Conservation (phyloP, 2,329 filamentous ascomycete genomes). For the Microsporum canis region DNA sequence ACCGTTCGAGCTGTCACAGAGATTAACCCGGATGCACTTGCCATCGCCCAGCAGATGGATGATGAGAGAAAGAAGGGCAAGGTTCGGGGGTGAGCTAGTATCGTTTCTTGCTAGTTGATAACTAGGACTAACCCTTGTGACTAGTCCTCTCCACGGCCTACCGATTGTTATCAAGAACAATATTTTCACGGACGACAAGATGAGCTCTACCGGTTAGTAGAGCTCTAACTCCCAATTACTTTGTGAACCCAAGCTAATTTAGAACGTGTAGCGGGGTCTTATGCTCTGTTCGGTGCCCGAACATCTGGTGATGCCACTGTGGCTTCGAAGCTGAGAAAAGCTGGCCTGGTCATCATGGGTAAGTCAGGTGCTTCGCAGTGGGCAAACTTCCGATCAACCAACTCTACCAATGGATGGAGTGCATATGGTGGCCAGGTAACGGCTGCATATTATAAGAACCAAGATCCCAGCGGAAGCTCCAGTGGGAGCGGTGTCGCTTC, state of each 20-base stretch:
- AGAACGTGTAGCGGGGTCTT: constrained; percentile 44
- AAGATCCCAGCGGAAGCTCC: constrained; percentile 52
- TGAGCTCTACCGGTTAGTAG: constrained; percentile 47
- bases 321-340: constrained; percentile 47
- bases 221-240: constrained; percentile 43
- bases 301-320: constrained; percentile 48
- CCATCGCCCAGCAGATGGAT: constrained; percentile 49
- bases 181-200: constrained; percentile 51
- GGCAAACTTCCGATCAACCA: constrained; percentile 50
- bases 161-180: constrained; percentile 62
- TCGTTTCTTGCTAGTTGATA: neutral
- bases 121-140: constrained; percentile 15
- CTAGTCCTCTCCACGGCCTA: constrained; percentile 54
- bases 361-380: constrained; percentile 56
- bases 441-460: constrained; percentile 49
- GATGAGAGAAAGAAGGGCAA: constrained; percentile 43
- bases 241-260: neutral
- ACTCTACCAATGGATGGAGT: constrained; percentile 51
- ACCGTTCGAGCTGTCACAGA: constrained; percentile 45
- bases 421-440: constrained; percentile 52
- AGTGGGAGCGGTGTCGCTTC: constrained; percentile 51
- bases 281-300: constrained; percentile 48
- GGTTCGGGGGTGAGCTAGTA: constrained; percentile 23
- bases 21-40: constrained; percentile 51
- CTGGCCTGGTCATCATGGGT: constrained; percentile 54